phyloP scores from a whole-genome alignment of 2,329 filamentous ascomycete species.

The Fusarium abutilonis region DNA sequence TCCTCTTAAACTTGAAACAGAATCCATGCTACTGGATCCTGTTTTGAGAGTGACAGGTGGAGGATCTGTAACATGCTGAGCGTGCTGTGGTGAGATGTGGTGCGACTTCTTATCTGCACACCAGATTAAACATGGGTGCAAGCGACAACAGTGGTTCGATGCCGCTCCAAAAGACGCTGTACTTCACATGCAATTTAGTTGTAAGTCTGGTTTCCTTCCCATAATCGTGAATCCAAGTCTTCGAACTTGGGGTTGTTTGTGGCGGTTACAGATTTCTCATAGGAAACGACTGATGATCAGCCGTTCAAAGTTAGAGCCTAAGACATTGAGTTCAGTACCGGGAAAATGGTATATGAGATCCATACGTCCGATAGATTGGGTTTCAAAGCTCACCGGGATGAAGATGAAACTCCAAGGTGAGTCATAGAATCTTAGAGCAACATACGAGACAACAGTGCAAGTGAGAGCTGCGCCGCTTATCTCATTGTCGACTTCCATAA shows the following conservation, averaged over 20 bases:
- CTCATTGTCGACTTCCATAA: conserved; percentile 10
- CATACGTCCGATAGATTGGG: conserved; percentile 16
- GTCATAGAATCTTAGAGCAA: conserved; percentile 23
- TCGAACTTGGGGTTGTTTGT: conserved; percentile 10
- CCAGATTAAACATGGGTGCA: conserved; percentile 36
- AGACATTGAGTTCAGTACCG: conserved; percentile 14
- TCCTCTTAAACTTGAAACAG: conserved; percentile 37
- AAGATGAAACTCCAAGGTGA: conserved; percentile 38
- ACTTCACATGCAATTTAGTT: not conserved
- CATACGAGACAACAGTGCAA: conserved; percentile 32
- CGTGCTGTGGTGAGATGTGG: conserved; percentile 34
- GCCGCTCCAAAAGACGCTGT: conserved; percentile 14
- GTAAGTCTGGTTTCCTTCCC: conserved; percentile 9
- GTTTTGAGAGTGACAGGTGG: conserved; percentile 20
- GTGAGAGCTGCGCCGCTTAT: conserved; percentile 19
- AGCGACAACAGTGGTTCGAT: conserved; percentile 39
- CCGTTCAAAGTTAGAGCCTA: conserved; percentile 12
- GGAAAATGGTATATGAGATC: conserved; percentile 33
- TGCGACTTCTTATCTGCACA: conserved; percentile 35
- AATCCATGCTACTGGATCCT: conserved; percentile 12
- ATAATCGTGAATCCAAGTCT: conserved; percentile 1
- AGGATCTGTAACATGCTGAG: conserved; percentile 25
- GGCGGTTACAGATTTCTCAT: conserved; percentile 3
- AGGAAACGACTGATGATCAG: conserved; percentile 1
- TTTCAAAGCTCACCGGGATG: conserved; percentile 30